Evolutionary conservation across 257 asterid genomes (phyloP).

Genomic region (Lycium ferocissimum): DNA sequence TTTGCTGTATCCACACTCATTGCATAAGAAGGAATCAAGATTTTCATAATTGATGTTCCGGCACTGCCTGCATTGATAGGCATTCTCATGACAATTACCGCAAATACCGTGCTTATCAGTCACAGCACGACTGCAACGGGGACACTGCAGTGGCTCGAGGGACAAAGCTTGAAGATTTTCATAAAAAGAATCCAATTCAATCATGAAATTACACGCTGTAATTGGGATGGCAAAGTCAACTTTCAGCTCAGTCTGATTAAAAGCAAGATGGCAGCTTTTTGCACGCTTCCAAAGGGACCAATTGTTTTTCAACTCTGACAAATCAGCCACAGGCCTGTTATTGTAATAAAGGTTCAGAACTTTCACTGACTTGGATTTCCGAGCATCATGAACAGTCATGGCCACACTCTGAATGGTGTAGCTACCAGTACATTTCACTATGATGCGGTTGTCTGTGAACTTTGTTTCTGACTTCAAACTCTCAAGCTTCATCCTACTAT

Average conservation of each 20-base stretch:
- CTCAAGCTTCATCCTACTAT: constrained; percentile 97
- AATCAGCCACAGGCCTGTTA: constrained; percentile 98
- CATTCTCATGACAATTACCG: constrained; percentile 97
- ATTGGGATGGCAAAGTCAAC: constrained; percentile 96
- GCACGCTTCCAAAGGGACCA: constrained; percentile 99
- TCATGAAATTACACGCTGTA: constrained; percentile 98
- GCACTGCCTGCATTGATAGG: constrained; percentile 99
- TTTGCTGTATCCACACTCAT: constrained; percentile 98
- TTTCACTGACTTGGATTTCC: constrained; percentile 95
- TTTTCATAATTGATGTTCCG: constrained; percentile 98
- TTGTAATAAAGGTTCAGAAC: constrained; percentile 96
- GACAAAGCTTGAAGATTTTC: constrained; percentile 99
- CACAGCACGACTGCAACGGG: constrained; percentile 98
- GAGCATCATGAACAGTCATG: constrained; percentile 98
- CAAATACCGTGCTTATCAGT: constrained; percentile 98
- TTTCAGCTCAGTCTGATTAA: constrained; percentile 94
- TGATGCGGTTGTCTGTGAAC: constrained; percentile 97
- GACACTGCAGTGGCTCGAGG: constrained; percentile 98
- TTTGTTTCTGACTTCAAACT: constrained; percentile 95
- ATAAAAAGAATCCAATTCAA: constrained; percentile 94
- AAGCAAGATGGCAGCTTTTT: constrained; percentile 89
- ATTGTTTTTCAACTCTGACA: constrained; percentile 94
- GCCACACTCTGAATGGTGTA: constrained; percentile 96
- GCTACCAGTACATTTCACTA: constrained; percentile 99
- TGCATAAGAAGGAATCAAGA: constrained; percentile 96